Base-by-base conservation (phyloP, 768 basidiomycete genomes). In the Agaricus sinodeliciosus region DNA sequence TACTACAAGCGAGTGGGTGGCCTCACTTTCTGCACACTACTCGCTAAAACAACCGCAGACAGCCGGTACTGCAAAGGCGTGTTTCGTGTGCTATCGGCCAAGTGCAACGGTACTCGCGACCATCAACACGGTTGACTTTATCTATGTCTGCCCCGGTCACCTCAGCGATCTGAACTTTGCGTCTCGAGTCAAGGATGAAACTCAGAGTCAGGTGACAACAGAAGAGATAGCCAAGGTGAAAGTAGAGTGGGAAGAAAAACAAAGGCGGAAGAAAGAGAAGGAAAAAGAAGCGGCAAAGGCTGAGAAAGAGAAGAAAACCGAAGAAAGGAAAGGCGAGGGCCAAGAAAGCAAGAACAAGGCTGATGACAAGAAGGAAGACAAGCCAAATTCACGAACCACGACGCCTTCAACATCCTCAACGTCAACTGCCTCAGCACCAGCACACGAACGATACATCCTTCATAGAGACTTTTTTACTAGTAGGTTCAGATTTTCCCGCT, bases 31-130 rank as follows among this genome's bases (percentile, higher is more conserved):
- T 47, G 6, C 43, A 35, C 36, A 41, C 16, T 51, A 36, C 16
- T 9, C 54, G 49, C 58, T 60, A 50, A 62, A 41, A 48, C 49
- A 31, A 42, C 44, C 51, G 51, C 64, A 94, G 91, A 81, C 84
- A 40, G 81, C 84, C 49, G 91, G 77, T 28, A 93, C 92, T 1
- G 70, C 85, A 7, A 85, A 81, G 65, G 76, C 86, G 15, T 96
- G 90, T 62, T 90, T 75, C 65, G 71, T 87, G 45, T 91, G 94
- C 72, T 79, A 76, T 66, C 83, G 85, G 61, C 87, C 88, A 7
- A 91, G 92, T 0, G 81, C 79, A 16, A 88, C 80, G 11, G 93
- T 94, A 27, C 81, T 96, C 18, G 88, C 92, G 18, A 95, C 92
- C 3, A 70, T 85, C 57, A 82, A 89, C 62, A 84, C 87, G 8